Evolutionary conservation across 305 asterid genomes (phyloP), one percentile per base, ranked within the genome.

Genomic region (Caryopteris hybrid): DNA sequence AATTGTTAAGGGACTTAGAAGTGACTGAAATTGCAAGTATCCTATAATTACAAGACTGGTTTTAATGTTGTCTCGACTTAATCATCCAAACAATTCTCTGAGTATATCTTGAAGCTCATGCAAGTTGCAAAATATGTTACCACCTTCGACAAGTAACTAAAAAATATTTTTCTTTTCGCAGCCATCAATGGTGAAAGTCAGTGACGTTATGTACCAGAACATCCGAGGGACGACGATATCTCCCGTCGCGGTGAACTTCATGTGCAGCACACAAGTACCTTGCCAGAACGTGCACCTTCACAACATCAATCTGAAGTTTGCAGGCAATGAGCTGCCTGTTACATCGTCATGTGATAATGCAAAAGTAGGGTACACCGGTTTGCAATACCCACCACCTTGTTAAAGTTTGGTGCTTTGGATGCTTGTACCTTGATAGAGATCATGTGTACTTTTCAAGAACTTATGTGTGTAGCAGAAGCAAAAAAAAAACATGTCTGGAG

Each of bases 181-280:
- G 90, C 86, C 92, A 17, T 85, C 95, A 4, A 68, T 25, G 11
- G 95, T 88, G 69, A 80, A 66, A 62, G 84, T 88, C 69, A 79
- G 77, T 1, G 83, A 88, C 21, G 84, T 88, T 4, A 2, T 80
- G n/a, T 85, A 75, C 68, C 77, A 80, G 50, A 80, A 88, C 79
- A 82, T 88, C 52, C 72, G 78, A 39, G 95, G 95, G 57, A 84
- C 87, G 0, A 73, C 92, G 34, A 34, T 13, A 3, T 64, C 90
- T 0, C 81, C 75, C 0, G 72, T 74, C 10, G 84, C 85, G 0
- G 72, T 88, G 2, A 70, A 56, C 51, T 29, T 88, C 6, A 52
- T 39, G 52, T 85, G 91, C 84, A 85, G 91, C 73, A 13, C 86
- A 33, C 4, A 9, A 1, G 83, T 68, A 17, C 89, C 91, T n/a